A percentile compares a stretch with the other conserved stretches of the same genome.
Conservation (phyloP, 2,329 filamentous ascomycete species). For the Stagonosporopsis vannaccii region DNA sequence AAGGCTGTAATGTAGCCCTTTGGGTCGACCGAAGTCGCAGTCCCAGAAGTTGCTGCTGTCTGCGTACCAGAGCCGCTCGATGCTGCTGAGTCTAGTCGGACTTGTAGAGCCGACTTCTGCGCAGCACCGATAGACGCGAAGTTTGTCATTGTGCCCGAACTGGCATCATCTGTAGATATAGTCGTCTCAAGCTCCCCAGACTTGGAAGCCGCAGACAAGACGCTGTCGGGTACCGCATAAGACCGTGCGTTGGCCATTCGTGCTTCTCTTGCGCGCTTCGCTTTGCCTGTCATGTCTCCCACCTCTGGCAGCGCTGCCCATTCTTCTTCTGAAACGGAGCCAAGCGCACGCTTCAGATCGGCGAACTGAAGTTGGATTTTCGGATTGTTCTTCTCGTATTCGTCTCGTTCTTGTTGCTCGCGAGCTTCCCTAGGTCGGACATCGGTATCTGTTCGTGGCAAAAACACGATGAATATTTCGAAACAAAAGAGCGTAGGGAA, state of each 20-base stretch:
- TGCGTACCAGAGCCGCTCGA: conserved; percentile 71
- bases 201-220: conserved; percentile 84
- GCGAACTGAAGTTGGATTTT: conserved; percentile 99
- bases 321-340: conserved; percentile 89
- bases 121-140: conserved; percentile 97
- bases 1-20: conserved; percentile 96
- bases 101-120: conserved; percentile 92
- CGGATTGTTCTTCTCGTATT: conserved; percentile 96
- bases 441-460: conserved; percentile 81
- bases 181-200: conserved; percentile 84
- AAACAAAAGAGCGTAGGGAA: conserved; percentile 31
- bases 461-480: conserved; percentile 70
- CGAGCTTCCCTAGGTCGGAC: conserved; percentile 84
- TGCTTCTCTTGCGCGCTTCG: conserved; percentile 83
- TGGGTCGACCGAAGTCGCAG: conserved; percentile 88
- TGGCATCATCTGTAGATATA: conserved; percentile 69
- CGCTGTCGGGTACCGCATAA: conserved; percentile 96
- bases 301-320: conserved; percentile 97
- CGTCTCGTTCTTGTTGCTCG: conserved; percentile 87
- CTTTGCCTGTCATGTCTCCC: conserved; percentile 94
- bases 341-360: conserved; percentile 89
- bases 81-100: conserved; percentile 89
- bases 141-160: conserved; percentile 93
- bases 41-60: conserved; percentile 70
- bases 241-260: conserved; percentile 72